Evolutionary conservation across 805 yeast species (phyloP), one percentile per base, ranked within the genome.

Genomic region (Ogataea saltuana): DNA sequence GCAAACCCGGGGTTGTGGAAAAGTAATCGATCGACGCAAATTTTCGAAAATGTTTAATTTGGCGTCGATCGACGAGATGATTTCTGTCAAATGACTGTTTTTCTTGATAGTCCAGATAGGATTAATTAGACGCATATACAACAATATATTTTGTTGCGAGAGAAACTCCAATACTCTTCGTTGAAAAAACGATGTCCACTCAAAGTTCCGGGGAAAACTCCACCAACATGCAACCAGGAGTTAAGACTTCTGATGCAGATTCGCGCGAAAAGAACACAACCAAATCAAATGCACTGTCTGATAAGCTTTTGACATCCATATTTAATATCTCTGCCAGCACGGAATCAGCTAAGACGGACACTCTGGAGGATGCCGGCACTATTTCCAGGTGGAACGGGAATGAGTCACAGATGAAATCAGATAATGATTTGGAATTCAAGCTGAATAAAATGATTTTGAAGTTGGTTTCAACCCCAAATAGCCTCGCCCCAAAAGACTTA

Each of bases 341-440:
- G 4, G 21, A n/a, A n/a, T n/a, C n/a, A n/a, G n/a, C n/a, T n/a
- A n/a, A n/a, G n/a, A n/a, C n/a, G n/a, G n/a, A n/a, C n/a, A n/a
- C 20, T 9, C 6, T 15, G 20, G 7, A 15, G 18, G 11, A 15
- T 16, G n/a, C n/a, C n/a, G n/a, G n/a, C n/a, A n/a, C n/a, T n/a
- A n/a, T n/a, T n/a, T n/a, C n/a, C n/a, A n/a, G n/a, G n/a, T n/a
- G n/a, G n/a, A n/a, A n/a, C n/a, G n/a, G n/a, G n/a, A n/a, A n/a
- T n/a, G n/a, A n/a, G n/a, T n/a, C n/a, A n/a, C n/a, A n/a, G n/a
- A n/a, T n/a, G n/a, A 25, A 25, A 12, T 25, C 28, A 25, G 12
- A 25, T 55, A 11, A 46, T 60, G 12, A 18, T 12, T 17, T 53
- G 48, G 65, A 46, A 48, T 42, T 13, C 44, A 51, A 35, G 25